phyloP scores from a whole-genome alignment of 331 rosid species.

The Arachis monticola region DNA sequence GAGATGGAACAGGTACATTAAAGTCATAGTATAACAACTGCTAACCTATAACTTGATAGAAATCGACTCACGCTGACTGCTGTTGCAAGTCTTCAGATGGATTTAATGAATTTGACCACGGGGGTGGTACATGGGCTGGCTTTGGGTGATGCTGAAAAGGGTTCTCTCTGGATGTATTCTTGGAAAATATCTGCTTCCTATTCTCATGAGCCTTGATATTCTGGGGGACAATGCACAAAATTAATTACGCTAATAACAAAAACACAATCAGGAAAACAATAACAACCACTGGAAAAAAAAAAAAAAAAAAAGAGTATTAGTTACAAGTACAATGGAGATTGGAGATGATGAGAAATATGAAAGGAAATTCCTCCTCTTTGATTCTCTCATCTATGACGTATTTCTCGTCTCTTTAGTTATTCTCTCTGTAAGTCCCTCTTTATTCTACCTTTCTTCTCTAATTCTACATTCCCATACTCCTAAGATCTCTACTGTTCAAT shows the following conservation, averaged over 20 bases:
- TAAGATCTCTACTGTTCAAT: too few relatives aligned
- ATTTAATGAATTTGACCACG: constrained; percentile 74
- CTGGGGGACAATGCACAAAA: constrained; percentile 44
- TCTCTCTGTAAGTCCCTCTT: too few relatives aligned
- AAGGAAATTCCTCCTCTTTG: too few relatives aligned
- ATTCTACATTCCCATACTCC: too few relatives aligned
- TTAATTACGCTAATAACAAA: neutral
- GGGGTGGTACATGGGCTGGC: constrained; percentile 69
- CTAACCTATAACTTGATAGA: constrained; percentile 18
- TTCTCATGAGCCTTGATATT: constrained; percentile 93
- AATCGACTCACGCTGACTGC: constrained; percentile 59
- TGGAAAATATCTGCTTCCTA: constrained; percentile 84
- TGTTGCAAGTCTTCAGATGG: constrained; percentile 51
- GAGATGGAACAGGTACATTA: constrained; percentile 14
- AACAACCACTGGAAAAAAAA: neutral
- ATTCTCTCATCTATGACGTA: too few relatives aligned
- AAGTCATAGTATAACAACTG: constrained; percentile 9
- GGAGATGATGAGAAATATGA: too few relatives aligned
- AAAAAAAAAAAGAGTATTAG: neutral
- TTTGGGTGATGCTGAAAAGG: constrained; percentile 70
- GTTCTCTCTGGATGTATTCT: constrained; percentile 66
- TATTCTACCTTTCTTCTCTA: too few relatives aligned
- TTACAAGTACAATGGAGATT: too few relatives aligned
- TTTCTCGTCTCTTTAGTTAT: too few relatives aligned
- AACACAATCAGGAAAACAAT: neutral